These are phyloP conservation scores for Didymella lethalis DNA, from an alignment of 2,329 filamentous ascomycete genomes.

Conservation along the genomic window DNA sequence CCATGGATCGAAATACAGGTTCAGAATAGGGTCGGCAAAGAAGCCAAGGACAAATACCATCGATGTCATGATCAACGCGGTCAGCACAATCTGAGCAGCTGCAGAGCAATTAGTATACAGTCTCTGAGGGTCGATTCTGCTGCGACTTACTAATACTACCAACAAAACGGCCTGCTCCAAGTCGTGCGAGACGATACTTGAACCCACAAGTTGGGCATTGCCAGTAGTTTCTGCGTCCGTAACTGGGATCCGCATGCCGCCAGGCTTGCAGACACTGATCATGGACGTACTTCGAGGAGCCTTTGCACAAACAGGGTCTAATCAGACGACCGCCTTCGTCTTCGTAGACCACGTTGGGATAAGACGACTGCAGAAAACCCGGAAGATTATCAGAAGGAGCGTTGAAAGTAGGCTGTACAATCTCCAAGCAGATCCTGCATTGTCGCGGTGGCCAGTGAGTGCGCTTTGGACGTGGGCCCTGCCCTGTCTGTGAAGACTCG, in stretches of 20 bases:
- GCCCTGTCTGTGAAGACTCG: slow-evolving; percentile 24
- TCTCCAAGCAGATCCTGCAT: slow-evolving; percentile 90
- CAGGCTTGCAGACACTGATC: slow-evolving; percentile 86
- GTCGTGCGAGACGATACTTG: slow-evolving; percentile 77
- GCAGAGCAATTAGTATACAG: slow-evolving; percentile 23
- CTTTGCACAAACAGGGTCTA: slow-evolving; percentile 91
- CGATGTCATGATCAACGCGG: slow-evolving; percentile 72
- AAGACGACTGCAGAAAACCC: slow-evolving; percentile 64
- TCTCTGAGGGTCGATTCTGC: neutral
- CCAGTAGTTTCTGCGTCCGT: slow-evolving; percentile 75
- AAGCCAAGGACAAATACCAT: slow-evolving; percentile 87
- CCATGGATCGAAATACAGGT: slow-evolving; percentile 81
- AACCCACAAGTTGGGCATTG: slow-evolving; percentile 89
- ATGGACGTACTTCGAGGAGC: slow-evolving; percentile 91
- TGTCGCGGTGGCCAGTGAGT: slow-evolving; percentile 73
- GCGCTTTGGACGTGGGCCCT: slow-evolving; percentile 32
- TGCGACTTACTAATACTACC: slow-evolving; percentile 54
- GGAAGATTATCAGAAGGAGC: slow-evolving; percentile 62
- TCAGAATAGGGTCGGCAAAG: slow-evolving; percentile 89
- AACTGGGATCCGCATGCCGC: slow-evolving; percentile 75
- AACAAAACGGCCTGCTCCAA: slow-evolving; percentile 75
- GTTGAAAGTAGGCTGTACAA: slow-evolving; percentile 68
- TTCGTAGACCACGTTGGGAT: slow-evolving; percentile 67
- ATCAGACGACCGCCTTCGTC: slow-evolving; percentile 81
- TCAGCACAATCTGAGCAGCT: slow-evolving; percentile 73